phyloP scores from a whole-genome alignment of 2,329 filamentous ascomycete genomes.

The Alternaria sp. region DNA sequence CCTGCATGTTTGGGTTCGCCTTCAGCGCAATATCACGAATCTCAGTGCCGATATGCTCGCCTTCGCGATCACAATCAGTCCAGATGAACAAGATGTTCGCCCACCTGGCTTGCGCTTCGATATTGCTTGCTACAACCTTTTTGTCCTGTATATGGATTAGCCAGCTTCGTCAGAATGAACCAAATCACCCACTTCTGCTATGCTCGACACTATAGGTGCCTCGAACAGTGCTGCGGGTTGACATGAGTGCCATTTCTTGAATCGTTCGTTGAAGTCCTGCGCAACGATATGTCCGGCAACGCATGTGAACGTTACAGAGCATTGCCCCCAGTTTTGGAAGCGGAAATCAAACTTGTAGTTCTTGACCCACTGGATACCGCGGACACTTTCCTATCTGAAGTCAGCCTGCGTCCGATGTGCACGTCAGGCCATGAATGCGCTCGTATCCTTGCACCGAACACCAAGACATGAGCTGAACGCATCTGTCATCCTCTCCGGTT shows the following conservation, averaged over 20 bases:
- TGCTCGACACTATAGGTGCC: conserved; percentile 72
- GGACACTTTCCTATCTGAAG: conserved; percentile 66
- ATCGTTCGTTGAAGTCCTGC: conserved; percentile 76
- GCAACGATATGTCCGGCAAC: conserved; percentile 86
- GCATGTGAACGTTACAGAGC: conserved; percentile 89
- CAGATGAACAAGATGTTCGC: conserved; percentile 87
- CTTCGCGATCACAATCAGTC: conserved; percentile 98
- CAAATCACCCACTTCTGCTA: conserved; percentile 64
- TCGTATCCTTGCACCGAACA: not conserved
- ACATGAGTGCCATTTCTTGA: conserved; percentile 81
- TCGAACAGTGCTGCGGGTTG: conserved; percentile 81
- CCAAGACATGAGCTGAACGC: not conserved
- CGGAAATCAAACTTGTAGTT: conserved; percentile 93
- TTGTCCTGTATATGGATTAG: conserved; percentile 66
- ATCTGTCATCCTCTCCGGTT: not conserved
- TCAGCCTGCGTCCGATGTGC: conserved; percentile 12
- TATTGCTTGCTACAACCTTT: conserved; percentile 81
- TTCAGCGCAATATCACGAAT: conserved; percentile 80
- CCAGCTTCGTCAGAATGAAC: not conserved
- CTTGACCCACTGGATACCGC: conserved; percentile 78
- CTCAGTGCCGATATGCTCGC: conserved; percentile 93
- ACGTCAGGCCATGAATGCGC: not conserved
- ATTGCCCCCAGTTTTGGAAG: conserved; percentile 83
- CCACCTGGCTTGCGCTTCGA: conserved; percentile 75
- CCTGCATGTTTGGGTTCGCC: conserved; percentile 74